Percentiles rank a stretch among this genome's conserved stretches.
Evolutionary conservation across 768 basidiomycete genomes (phyloP).

Genomic region (Lentinula guzmanii): DNA sequence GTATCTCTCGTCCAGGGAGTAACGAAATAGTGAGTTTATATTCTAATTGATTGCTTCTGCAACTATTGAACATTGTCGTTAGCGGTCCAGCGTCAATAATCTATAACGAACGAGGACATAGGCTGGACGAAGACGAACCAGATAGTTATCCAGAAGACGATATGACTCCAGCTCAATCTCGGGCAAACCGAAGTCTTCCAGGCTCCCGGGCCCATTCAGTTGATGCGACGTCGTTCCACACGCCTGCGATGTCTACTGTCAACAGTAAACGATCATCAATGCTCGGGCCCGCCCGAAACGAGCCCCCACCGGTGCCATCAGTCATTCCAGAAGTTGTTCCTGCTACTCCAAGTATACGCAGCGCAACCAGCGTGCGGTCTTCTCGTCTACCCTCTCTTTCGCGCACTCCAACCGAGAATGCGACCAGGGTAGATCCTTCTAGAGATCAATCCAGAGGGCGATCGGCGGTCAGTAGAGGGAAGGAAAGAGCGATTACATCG

Average conservation of each 20-base stretch:
- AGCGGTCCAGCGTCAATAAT: constrained; percentile 79
- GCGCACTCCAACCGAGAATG: constrained; percentile 1
- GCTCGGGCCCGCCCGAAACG: constrained; percentile 13
- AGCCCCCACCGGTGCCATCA: constrained; percentile 1
- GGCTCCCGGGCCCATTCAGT: constrained; percentile 52
- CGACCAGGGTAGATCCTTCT: background rate
- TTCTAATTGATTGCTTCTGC: background rate
- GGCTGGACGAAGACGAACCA: constrained; percentile 59
- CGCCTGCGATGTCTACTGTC: constrained; percentile 17
- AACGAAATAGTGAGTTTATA: constrained; percentile 60
- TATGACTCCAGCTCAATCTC: constrained; percentile 32
- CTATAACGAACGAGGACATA: constrained; percentile 74
- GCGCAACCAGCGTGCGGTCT: background rate
- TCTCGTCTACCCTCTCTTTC: background rate
- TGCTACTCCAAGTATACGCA: background rate
- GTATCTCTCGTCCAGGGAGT: constrained; percentile 38
- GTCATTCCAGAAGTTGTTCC: constrained; percentile 1
- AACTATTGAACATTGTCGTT: constrained; percentile 3
- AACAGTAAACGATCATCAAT: constrained; percentile 19
- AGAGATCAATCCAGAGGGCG: constrained; percentile 10
- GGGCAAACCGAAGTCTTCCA: constrained; percentile 35
- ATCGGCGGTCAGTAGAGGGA: constrained; percentile 19
- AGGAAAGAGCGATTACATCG: constrained; percentile 5
- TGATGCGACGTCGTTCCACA: constrained; percentile 25
- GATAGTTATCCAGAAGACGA: constrained; percentile 67